Evolutionary conservation across 106 monocot species (phyloP).

Genomic region (Dioscorea zingiberensis): DNA sequence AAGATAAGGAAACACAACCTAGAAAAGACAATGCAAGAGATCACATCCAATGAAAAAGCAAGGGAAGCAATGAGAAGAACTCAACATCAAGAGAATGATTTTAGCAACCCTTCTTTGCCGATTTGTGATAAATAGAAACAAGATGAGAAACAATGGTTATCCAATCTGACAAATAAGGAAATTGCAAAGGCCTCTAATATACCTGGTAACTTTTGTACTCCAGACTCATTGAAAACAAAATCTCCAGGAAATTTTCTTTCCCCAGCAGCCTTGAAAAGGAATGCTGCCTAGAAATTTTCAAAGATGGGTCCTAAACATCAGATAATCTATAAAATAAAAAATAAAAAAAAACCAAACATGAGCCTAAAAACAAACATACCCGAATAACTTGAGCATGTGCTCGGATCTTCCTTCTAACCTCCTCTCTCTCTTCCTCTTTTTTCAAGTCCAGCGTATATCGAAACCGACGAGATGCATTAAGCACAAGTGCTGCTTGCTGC

Average conservation of each 20-base stretch:
- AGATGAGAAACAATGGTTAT: background rate
- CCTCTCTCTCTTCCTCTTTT: slow-evolving; percentile 83
- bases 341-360: background rate
- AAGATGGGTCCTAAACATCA: slow-evolving; percentile 2
- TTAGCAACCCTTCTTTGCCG: no score
- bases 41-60: no score
- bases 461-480: slow-evolving; percentile 95
- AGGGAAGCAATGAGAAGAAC: no score
- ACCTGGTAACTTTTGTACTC: slow-evolving; percentile 40
- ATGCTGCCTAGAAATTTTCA: slow-evolving; percentile 51
- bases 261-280: slow-evolving; percentile 72
- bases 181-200: background rate
- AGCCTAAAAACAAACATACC: slow-evolving; percentile 36
- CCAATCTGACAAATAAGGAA: background rate
- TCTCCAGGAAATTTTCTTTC: slow-evolving; percentile 52
- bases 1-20: no score
- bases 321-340: background rate
- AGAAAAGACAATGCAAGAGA: no score
- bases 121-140: no score
- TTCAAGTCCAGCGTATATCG: slow-evolving; percentile 91
- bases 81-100: no score
- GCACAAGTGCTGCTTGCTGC: slow-evolving; percentile 94
- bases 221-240: slow-evolving; percentile 72
- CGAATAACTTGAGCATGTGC: slow-evolving; percentile 96
- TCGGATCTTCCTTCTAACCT: slow-evolving; percentile 70